Conservation (phyloP, 345 rosid genomes). For the Geranium rotundifolium region DNA sequence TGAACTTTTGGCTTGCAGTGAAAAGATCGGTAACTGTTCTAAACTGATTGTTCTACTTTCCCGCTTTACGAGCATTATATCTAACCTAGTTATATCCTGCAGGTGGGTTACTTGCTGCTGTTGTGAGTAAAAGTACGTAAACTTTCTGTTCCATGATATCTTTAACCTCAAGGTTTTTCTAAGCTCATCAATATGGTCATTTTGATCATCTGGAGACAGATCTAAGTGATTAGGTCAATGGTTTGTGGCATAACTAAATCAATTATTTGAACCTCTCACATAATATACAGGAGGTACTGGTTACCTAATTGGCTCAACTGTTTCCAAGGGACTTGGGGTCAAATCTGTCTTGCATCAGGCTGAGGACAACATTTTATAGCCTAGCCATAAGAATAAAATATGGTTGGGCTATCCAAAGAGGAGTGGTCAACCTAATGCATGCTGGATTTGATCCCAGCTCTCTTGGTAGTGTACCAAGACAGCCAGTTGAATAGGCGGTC, state of each 20-base stretch:
- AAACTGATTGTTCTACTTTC: slow-evolving; percentile 1
- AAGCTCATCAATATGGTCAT: neutral
- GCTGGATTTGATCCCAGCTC: neutral
- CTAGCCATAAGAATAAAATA: too few species aligned
- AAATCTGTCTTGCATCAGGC: neutral
- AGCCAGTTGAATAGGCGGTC: neutral
- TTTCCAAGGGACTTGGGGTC: neutral
- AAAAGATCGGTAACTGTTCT: slow-evolving; percentile 53
- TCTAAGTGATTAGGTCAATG: neutral
- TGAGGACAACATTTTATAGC: too few species aligned
- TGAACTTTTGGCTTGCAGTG: slow-evolving; percentile 77
- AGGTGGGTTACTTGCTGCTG: slow-evolving; percentile 80
- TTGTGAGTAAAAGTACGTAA: slow-evolving; percentile 78
- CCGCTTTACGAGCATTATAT: slow-evolving; percentile 2
- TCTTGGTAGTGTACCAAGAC: neutral
- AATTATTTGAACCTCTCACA: neutral
- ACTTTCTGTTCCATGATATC: slow-evolving; percentile 7
- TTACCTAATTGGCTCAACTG: neutral
- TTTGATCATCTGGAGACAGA: neutral
- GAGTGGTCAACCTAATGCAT: neutral
- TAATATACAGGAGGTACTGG: neutral
- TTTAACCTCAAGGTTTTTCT: slow-evolving; percentile 4
- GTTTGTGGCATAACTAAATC: neutral
- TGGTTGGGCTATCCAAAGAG: neutral
- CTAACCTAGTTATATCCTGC: slow-evolving; percentile 28